Evolutionary conservation across 495 filamentous ascomycete genomes (phyloP).

Genomic region (Podospora pseudoanserina): DNA sequence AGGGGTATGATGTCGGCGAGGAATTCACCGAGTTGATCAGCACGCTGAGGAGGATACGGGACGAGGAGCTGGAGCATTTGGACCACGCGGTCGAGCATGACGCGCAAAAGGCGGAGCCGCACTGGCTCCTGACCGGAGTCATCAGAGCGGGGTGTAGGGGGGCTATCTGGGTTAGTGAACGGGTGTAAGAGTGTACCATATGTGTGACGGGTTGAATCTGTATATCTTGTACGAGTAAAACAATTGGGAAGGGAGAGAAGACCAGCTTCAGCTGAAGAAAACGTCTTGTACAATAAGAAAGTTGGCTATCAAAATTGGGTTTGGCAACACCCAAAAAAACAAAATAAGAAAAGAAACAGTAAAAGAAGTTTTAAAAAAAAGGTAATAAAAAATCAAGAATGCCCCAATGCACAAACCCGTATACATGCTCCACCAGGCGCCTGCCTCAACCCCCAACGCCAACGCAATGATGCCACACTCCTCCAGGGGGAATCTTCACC

Average conservation of each 20-base stretch:
- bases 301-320: background rate
- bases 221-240: background rate
- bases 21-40: constrained; percentile 71
- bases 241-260: background rate
- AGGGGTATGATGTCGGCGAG: constrained; percentile 72
- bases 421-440: background rate
- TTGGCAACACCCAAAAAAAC: background rate
- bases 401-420: background rate
- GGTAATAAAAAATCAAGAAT: background rate
- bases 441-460: background rate
- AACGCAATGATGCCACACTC: background rate
- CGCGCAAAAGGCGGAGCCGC: constrained; percentile 79
- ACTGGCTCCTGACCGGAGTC: constrained; percentile 81
- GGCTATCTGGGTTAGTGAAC: constrained; percentile 91
- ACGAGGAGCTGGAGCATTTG: constrained; percentile 95
- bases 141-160: constrained; percentile 84
- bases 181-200: constrained; percentile 49
- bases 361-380: background rate
- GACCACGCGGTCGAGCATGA: constrained; percentile 94
- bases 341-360: background rate
- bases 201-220: background rate
- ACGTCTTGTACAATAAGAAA: background rate
- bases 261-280: background rate
- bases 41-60: constrained; percentile 77
- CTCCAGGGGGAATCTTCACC: background rate